phyloP scores from a whole-genome alignment of 169 alveolate genomes.

The Babesia divergens region DNA sequence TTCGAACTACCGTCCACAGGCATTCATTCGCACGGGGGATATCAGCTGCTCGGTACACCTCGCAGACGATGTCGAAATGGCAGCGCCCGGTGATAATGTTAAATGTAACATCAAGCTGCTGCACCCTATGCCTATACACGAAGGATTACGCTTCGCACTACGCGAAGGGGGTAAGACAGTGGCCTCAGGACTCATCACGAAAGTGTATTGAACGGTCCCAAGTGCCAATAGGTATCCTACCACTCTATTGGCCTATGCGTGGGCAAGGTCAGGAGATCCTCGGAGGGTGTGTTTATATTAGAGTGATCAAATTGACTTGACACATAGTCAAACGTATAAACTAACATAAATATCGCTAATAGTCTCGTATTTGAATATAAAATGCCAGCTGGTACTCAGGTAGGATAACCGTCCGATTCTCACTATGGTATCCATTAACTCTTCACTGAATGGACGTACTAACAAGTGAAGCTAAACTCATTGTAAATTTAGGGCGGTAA shows the following conservation, averaged over 20 bases:
- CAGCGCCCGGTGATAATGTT: conserved; percentile 78
- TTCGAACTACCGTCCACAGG: conserved; percentile 92
- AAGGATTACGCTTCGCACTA: conserved; percentile 89
- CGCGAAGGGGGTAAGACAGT: conserved; percentile 94
- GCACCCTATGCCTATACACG: conserved; percentile 78
- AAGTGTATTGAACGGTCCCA: conserved; percentile 27
- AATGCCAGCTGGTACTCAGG: conserved; percentile 72
- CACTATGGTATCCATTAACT: too few species aligned
- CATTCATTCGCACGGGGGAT: conserved; percentile 93
- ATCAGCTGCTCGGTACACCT: conserved; percentile 85
- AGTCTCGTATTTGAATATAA: background rate
- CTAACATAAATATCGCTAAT: background rate
- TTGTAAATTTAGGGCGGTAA: conserved; percentile 66
- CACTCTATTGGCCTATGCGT: background rate
- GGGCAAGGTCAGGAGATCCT: background rate
- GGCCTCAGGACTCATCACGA: conserved; percentile 89
- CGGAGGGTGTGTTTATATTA: background rate
- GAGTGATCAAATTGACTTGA: too few species aligned
- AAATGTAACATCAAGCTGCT: conserved; percentile 75
- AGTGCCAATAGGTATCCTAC: background rate
- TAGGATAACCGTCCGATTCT: background rate
- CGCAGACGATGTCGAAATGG: conserved; percentile 82
- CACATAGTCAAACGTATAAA: background rate
- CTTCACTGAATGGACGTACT: too few species aligned
- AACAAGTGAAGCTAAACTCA: background rate